Conservation (phyloP, 345 rosid species). For the Leavenworthia alabamica region DNA sequence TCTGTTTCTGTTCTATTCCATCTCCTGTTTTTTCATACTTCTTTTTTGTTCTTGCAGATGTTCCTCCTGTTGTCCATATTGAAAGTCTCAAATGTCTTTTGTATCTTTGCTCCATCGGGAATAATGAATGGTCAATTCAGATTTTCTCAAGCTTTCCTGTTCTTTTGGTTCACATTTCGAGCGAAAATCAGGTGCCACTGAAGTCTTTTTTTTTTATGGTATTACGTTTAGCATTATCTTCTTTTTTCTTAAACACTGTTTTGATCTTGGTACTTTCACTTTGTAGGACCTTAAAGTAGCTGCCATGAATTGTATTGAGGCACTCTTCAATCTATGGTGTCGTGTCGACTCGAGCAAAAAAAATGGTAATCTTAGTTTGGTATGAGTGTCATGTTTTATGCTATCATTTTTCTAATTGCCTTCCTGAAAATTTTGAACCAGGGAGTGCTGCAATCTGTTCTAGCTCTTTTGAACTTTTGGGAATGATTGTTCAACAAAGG, state of each 20-base stretch:
- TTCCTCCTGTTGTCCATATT: constrained; percentile 47
- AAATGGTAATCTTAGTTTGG: constrained; percentile 54
- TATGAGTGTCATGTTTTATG: constrained; percentile 5
- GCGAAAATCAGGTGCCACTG: constrained; percentile 60
- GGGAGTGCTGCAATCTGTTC: constrained; percentile 64
- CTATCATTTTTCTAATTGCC: background rate
- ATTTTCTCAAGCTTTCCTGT: constrained; percentile 64
- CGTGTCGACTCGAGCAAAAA: constrained; percentile 72
- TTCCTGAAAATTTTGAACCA: constrained; percentile 25
- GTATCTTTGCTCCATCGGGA: constrained; percentile 53
- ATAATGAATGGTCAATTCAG: constrained; percentile 46
- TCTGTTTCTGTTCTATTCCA: background rate
- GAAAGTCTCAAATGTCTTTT: constrained; percentile 71
- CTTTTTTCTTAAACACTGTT: background rate
- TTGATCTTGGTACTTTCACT: constrained; percentile 8
- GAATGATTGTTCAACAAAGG: constrained; percentile 66
- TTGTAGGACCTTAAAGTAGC: constrained; percentile 62
- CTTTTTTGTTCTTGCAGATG: constrained; percentile 44
- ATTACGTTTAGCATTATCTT: background rate
- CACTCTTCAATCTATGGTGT: constrained; percentile 41
- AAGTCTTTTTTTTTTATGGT: background rate
- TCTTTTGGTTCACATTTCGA: constrained; percentile 64
- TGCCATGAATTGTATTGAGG: constrained; percentile 80
- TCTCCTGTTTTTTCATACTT: constrained; percentile 15
- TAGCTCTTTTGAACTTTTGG: constrained; percentile 64